A percentile compares a stretch with the other conserved stretches of the same genome.
These are phyloP conservation scores for Coelastrella sp. DNA, from an alignment of 139 green algal species.

Conservation along the genomic window DNA sequence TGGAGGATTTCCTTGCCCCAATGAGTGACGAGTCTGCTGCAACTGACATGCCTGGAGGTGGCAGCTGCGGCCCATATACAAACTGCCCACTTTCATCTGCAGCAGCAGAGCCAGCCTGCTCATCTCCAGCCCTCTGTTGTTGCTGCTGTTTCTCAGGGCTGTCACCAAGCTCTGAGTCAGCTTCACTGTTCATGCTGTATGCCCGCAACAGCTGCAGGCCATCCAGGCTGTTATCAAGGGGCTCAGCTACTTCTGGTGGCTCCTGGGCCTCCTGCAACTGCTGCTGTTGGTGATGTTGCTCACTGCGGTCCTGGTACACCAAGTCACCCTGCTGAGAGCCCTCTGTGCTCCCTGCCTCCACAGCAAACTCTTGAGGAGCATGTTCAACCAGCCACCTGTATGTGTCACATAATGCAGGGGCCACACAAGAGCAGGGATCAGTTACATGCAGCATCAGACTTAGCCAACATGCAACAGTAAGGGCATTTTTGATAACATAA, in stretches of 20 bases:
- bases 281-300: not conserved
- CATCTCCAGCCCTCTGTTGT: not conserved
- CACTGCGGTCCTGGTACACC: not conserved
- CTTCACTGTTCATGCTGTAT: constrained; percentile 44
- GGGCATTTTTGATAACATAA: not conserved
- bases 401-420: too few species aligned
- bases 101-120: not conserved
- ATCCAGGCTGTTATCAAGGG: not conserved
- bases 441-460: too few species aligned
- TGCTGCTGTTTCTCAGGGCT: not conserved
- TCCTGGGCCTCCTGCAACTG: not conserved
- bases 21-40: not conserved
- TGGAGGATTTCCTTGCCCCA: not conserved
- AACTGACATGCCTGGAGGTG: not conserved
- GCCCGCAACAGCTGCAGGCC: constrained; percentile 33
- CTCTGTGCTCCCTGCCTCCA: not conserved
- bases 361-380: not conserved
- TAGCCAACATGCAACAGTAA: not conserved
- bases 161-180: not conserved
- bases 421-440: not conserved
- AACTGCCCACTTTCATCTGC: too few species aligned
- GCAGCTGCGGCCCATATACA: not conserved
- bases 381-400: constrained; percentile 38
- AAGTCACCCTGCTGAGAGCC: not conserved
- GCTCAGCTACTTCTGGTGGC: constrained; percentile 6